Base-by-base conservation (phyloP, 805 yeast genomes). In the Candida endomychidarum region DNA sequence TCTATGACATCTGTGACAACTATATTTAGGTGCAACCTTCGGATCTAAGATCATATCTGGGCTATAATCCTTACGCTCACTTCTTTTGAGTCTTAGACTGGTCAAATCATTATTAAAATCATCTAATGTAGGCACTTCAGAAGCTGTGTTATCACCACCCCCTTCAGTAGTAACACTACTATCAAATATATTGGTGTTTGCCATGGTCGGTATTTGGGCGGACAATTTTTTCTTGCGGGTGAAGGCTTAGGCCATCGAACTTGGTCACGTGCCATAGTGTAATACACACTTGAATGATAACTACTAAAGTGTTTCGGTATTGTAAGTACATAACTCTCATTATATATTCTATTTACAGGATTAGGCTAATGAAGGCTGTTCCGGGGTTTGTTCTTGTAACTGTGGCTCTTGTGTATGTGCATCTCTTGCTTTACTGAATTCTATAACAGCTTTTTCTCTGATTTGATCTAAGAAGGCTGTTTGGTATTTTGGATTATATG, bases 401-500 rank as follows among this genome's bases (percentile, higher is more conserved):
- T 30, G 36, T 17, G 21, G 34, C n/a, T 23, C 34, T 15, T 29
- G 18, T 30, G 12, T 16, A 8, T 25, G 31, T 29, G 33, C 23
- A 18, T 18, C 6, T 23, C 41, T 31, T 32, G 22, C 20, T 5
- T 17, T 24, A 4, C 14, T 30, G 50, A 69, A 69, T 25, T 57
- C 72, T 25, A 45, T 55, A 29, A 67, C 50, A 1, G 73, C 71
- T 49, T 48, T 53, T 32, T 59, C 63, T 42, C 78, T 68, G 53
- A 86, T 60, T 48, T 78, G 80, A 52, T 81, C 83, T 50, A 87
- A 68, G 41, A 85, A 61, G 2, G 79, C 80, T 45, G 77, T 73
- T 58, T 83, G 84, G 53, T 83, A 85, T 52, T 85, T 78, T 16
- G 87, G 78, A 45, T 73, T 72, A 56, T 74, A 69, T 50, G 74